Conservation (phyloP, 495 filamentous ascomycete species). For the Annulohypoxylon moriforme region DNA sequence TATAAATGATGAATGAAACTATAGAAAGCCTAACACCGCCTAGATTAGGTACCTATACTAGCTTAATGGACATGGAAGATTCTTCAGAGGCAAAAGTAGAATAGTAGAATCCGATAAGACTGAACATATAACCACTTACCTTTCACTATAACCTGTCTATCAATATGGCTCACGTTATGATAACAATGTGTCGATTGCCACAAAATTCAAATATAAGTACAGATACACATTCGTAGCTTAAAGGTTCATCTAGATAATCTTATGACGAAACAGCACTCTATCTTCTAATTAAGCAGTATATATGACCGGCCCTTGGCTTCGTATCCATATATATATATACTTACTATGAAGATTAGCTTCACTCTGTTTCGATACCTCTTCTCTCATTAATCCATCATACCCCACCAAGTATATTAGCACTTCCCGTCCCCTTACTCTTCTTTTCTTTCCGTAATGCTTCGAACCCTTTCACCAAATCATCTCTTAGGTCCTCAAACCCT, state of each 20-base stretch:
- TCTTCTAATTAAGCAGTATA: not conserved
- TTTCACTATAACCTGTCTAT: not conserved
- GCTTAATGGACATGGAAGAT: not conserved
- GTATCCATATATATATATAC: not conserved
- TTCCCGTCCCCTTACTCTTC: conserved; percentile 14
- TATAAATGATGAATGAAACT: not conserved
- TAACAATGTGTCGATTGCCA: not conserved
- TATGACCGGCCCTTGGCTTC: not conserved
- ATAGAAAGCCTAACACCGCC: not conserved
- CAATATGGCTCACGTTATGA: not conserved
- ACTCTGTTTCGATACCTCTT: not conserved
- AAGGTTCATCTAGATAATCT: not conserved
- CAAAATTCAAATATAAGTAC: no score
- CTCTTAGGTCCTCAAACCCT: conserved; percentile 83
- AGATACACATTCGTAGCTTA: not conserved
- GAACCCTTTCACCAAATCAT: conserved; percentile 79
- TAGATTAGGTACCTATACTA: not conserved
- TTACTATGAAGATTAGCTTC: not conserved
- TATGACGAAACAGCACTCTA: not conserved
- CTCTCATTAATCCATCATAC: conserved; percentile 6
- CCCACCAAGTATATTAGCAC: conserved; percentile 21
- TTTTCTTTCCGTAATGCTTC: conserved; percentile 61
- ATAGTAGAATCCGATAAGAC: not conserved
- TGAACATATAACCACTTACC: not conserved
- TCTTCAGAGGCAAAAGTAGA: no score